Evolutionary conservation across 176 grass and related monocot genomes (phyloP), one percentile per base, ranked within the genome.

Genomic region (Bolboschoenus planiculmis): DNA sequence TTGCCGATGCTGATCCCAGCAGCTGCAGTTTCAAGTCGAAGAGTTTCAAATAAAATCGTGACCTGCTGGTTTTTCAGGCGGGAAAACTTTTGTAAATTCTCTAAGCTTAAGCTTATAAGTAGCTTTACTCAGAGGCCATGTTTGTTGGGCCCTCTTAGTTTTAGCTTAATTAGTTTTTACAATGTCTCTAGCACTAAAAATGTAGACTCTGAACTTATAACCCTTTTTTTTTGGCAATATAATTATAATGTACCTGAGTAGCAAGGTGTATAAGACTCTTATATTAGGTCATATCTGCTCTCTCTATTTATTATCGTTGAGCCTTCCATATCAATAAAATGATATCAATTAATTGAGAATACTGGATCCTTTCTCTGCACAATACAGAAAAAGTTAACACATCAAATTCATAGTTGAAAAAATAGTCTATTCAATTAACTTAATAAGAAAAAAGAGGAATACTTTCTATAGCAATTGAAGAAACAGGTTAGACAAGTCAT

Each of bases 1-100:
- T 97, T 56, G 60, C 71, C 1, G 87, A 94, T 83, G 88, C 85
- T 11, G 81, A 83, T 47, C 87, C 88, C 2, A 61, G 83, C 66
- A 92, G 78, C 68, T 50, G 46, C 15, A 53, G 72, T 51, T 77
- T 47, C 16, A 48, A 77, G 6, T 20, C 72, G 3, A 30, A 77
- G 23, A 53, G 72, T 33, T 77, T 29, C 46, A 77, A 77, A 77
- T 53, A 53, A 77, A 77, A 77, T 51, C 72, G 31, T 53, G 15
- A 31, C 44, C 72, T 33, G 27, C 46, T 77, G 46, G 26, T 0
- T 51, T 76, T 51, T 53, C 4, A 16, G 33, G 46, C 46, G 53
- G 72, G 26, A 5, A 31, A 77, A 77, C 44, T 77, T 77, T 53
- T 77, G 72, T 77, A 77, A 51, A 77, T 53, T 75, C 26, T 77